phyloP scores from a whole-genome alignment of 1,284 basidiomycete species.

The Trichosporon sp. region DNA sequence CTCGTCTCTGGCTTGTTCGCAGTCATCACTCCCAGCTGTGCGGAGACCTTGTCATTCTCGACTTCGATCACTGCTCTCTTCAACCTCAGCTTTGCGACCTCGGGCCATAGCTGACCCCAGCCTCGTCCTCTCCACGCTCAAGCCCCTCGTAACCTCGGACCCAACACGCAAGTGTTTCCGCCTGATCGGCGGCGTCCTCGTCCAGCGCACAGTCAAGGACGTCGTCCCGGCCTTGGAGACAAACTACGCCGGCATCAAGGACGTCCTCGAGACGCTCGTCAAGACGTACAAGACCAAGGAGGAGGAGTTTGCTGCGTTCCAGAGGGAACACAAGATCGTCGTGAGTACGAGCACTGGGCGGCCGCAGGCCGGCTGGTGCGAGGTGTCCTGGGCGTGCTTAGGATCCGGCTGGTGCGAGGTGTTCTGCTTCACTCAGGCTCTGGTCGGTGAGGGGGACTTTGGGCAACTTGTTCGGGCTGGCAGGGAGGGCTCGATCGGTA shows the following conservation, averaged over 20 bases:
- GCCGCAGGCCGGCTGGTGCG: neutral
- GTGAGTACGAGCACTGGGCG: conserved; percentile 21
- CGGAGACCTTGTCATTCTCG: too few relatives aligned
- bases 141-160: conserved; percentile 62
- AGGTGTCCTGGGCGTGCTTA: neutral
- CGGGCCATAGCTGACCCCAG: conserved; percentile 50
- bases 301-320: conserved; percentile 74
- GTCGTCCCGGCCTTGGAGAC: conserved; percentile 83
- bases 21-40: too few relatives aligned
- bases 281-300: conserved; percentile 85
- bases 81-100: neutral
- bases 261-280: conserved; percentile 66
- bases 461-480: too few relatives aligned
- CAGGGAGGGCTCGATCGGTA: too few relatives aligned
- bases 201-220: conserved; percentile 92
- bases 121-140: conserved; percentile 80
- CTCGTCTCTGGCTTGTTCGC: too few relatives aligned
- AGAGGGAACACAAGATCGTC: conserved; percentile 73
- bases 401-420: neutral
- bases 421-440: neutral
- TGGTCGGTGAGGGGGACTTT: too few relatives aligned
- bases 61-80: too few relatives aligned
- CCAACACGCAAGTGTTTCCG: conserved; percentile 93
- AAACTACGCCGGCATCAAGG: conserved; percentile 79
- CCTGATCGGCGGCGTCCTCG: conserved; percentile 89